Percentiles rank a stretch among this genome's conserved stretches.
Conservation (phyloP, 108 stramenopile species). For the Cyclotella cryptica region DNA sequence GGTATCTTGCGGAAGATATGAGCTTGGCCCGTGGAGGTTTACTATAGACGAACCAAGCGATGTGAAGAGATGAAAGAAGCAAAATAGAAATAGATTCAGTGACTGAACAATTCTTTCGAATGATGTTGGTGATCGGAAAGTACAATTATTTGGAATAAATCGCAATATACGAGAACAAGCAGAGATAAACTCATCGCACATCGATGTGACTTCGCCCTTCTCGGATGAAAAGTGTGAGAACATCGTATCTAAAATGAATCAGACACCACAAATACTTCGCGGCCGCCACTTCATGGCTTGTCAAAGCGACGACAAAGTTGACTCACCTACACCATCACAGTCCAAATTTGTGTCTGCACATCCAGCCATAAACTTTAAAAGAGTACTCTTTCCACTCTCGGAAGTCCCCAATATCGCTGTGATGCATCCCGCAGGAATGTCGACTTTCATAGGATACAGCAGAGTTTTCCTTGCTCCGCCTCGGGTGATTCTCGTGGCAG, state of each 20-base stretch:
- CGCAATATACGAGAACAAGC: no score
- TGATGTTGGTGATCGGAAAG: no score
- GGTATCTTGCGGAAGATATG: conserved; percentile 63
- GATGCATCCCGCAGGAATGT: conserved; percentile 58
- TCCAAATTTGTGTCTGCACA: conserved; percentile 38
- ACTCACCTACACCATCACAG: conserved; percentile 54
- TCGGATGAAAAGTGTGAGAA: no score
- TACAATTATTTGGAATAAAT: no score
- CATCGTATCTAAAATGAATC: no score
- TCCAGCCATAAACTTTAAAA: conserved; percentile 58
- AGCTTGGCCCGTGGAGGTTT: conserved; percentile 50
- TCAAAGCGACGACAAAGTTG: background rate
- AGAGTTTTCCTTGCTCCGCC: conserved; percentile 3
- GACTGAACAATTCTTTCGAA: no score
- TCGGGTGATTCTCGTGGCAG: no score
- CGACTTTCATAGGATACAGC: conserved; percentile 55
- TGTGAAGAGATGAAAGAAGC: background rate
- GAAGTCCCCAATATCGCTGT: conserved; percentile 66
- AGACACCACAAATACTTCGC: no score
- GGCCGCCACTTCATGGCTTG: no score
- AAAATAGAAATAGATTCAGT: no score
- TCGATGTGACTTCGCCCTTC: no score
- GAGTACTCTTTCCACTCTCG: conserved; percentile 64
- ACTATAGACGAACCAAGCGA: conserved; percentile 24
- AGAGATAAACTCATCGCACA: no score